Evolutionary conservation across 768 basidiomycete genomes (phyloP).

Genomic region (Piloderma croceum): DNA sequence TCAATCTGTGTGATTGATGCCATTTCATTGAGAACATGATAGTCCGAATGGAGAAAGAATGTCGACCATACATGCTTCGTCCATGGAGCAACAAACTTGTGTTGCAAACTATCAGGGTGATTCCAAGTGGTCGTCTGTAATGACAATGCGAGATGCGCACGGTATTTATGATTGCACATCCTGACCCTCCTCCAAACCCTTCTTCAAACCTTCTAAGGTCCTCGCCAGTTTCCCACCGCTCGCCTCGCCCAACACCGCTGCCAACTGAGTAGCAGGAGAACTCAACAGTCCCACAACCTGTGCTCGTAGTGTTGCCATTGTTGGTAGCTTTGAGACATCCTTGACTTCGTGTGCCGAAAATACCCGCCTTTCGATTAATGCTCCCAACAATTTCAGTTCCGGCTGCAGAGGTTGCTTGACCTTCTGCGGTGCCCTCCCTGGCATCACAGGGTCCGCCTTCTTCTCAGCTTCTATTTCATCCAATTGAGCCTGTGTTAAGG

Average conservation of each 20-base stretch:
- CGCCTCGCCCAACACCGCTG: constrained; percentile 63
- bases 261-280: constrained; percentile 66
- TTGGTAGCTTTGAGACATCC: constrained; percentile 68
- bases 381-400: constrained; percentile 69
- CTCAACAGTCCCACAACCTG: constrained; percentile 85
- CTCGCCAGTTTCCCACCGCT: constrained; percentile 63
- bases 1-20: no score
- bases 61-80: no score
- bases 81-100: no score
- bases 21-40: no score
- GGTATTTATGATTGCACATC: constrained; percentile 1
- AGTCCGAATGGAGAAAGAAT: no score
- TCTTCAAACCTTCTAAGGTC: constrained; percentile 71
- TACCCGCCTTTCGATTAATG: constrained; percentile 70
- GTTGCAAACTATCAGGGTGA: no score
- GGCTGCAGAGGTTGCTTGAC: constrained; percentile 51
- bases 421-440: constrained; percentile 64
- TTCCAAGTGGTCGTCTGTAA: no score
- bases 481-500: constrained; percentile 47
- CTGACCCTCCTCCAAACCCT: constrained; percentile 52
- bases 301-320: constrained; percentile 68
- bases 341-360: constrained; percentile 55
- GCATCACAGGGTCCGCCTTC: constrained; percentile 60
- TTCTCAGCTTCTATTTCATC: constrained; percentile 45
- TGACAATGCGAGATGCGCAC: no score